Percentiles rank a stretch among this genome's conserved stretches.
These are phyloP conservation scores for Blastobotrys malaysiensis DNA, from an alignment of 1,139 yeast genomes.

Conservation along the genomic window DNA sequence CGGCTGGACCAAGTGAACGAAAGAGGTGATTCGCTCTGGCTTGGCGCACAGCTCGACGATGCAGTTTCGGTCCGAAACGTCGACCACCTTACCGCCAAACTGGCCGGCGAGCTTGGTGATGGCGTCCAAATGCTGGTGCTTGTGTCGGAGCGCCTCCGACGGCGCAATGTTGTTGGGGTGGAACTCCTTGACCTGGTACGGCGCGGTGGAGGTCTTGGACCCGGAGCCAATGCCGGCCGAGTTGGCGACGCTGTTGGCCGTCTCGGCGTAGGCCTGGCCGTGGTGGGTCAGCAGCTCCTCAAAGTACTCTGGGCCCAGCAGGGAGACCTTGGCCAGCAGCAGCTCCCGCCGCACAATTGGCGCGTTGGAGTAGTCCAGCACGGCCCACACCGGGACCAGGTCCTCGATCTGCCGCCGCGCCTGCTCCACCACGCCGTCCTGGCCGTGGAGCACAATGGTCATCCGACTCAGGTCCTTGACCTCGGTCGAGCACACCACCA, in stretches of 20 bases:
- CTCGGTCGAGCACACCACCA: constrained; percentile 95
- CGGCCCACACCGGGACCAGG: constrained; percentile 97
- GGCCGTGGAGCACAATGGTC: constrained; percentile 94
- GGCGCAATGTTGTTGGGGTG: constrained; percentile 91
- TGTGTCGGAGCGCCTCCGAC: constrained; percentile 89
- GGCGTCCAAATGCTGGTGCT: constrained; percentile 81
- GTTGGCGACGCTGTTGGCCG: constrained; percentile 29
- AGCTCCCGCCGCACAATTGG: constrained; percentile 89
- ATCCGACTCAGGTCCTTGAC: constrained; percentile 91
- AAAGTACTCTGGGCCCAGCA: constrained; percentile 95
- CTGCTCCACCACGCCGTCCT: constrained; percentile 94
- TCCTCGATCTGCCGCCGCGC: constrained; percentile 99
- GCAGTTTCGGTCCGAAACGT: constrained; percentile 89
- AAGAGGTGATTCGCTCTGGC: constrained; percentile 82
- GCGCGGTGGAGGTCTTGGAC: constrained; percentile 17
- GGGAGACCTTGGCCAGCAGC: constrained; percentile 82
- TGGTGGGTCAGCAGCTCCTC: constrained; percentile 91
- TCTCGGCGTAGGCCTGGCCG: constrained; percentile 38
- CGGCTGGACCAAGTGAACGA: constrained; percentile 84
- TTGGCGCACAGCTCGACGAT: constrained; percentile 92
- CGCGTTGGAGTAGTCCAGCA: constrained; percentile 85
- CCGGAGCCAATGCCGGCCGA: constrained; percentile 18
- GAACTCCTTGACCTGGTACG: constrained; percentile 30
- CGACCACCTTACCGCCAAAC: constrained; percentile 91
- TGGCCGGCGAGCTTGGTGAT: constrained; percentile 74